Conservation (phyloP, 495 filamentous ascomycete species). For the Trichoderma orchidacearum region DNA sequence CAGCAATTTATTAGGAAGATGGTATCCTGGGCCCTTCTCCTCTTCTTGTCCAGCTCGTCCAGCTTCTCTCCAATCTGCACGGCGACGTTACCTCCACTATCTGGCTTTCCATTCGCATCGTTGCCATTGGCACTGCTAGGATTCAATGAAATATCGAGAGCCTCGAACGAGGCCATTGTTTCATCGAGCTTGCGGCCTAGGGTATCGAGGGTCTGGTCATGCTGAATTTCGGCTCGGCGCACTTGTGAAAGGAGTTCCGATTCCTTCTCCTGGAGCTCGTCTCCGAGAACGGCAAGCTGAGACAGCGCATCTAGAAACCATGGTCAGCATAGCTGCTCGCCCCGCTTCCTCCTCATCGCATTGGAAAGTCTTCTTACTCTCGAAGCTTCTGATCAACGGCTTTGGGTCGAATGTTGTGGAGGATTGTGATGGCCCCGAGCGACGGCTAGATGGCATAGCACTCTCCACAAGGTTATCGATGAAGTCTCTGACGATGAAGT, state of each 20-base stretch:
- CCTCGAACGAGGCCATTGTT: conserved; percentile 80
- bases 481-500: conserved; percentile 97
- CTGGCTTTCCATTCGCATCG: conserved; percentile 34
- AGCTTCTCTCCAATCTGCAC: conserved; percentile 91
- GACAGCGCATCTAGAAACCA: conserved; percentile 42
- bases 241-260: conserved; percentile 84
- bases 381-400: conserved; percentile 89
- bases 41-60: conserved; percentile 87
- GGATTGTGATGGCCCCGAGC: conserved; percentile 48
- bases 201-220: conserved; percentile 74
- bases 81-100: conserved; percentile 65
- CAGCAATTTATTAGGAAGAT: conserved; percentile 94
- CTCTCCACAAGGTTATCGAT: conserved; percentile 84
- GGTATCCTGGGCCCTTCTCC: conserved; percentile 79
- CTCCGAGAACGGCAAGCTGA: conserved; percentile 66
- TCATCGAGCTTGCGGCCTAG: conserved; percentile 79
- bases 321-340: conserved; percentile 10
- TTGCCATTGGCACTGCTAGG: conserved; percentile 16
- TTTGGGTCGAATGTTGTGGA: conserved; percentile 84
- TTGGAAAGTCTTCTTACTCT: conserved; percentile 38
- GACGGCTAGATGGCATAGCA: conserved; percentile 58
- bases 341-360: background rate
- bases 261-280: conserved; percentile 72
- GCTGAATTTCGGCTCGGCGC: conserved; percentile 80
- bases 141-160: conserved; percentile 68